Base-by-base conservation (phyloP, 1,284 basidiomycete species). In the Apiotrichum brassicae region DNA sequence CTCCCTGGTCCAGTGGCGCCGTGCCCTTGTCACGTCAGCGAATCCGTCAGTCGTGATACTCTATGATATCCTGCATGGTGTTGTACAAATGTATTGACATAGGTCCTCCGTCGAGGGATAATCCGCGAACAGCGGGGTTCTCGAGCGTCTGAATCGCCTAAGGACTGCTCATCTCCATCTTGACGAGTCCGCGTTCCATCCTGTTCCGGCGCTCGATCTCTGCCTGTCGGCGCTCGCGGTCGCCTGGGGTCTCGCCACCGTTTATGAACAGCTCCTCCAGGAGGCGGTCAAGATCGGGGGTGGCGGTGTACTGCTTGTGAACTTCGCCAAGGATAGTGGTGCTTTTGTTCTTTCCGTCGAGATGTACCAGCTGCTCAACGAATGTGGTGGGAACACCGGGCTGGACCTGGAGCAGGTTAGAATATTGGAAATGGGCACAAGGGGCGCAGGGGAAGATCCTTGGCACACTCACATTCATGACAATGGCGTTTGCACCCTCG, bases 301-400 rank as follows among this genome's bases (percentile, higher is more conserved):
- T 87, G 41, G 86, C 86, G 33, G 88, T 79, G 60, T 92, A 94
- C 51, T 85, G 81, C 64, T 86, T 84, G 74, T 86, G 84, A 43
- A 95, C 79, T 65, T 92, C 86, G 24, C 92, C 92, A 0, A 95
- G 74, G 6, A 91, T 81, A 33, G 79, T 79, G 13, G 92, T 75
- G 8, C 60, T 45, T 47, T 68, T 62, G 9, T 75, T 76, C 57
- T 83, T 83, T 24, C 77, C 74, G 68, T 95, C 85, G 39, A 94
- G 65, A 58, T 84, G 78, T 40, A 89, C 84, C 7, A 88, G 83
- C 56, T 94, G 88, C 66, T 95, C 89, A 9, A 94, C 77, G 71
- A 95, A 97, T 0, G 87, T 87, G 2, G 87, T 82, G 55, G 87
- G 86, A 8, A 87, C 90, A 16, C 86, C 88, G 12, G 86, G 82